Base-by-base conservation (phyloP, 129 eudicot species). In the Tanacetum coccineum region DNA sequence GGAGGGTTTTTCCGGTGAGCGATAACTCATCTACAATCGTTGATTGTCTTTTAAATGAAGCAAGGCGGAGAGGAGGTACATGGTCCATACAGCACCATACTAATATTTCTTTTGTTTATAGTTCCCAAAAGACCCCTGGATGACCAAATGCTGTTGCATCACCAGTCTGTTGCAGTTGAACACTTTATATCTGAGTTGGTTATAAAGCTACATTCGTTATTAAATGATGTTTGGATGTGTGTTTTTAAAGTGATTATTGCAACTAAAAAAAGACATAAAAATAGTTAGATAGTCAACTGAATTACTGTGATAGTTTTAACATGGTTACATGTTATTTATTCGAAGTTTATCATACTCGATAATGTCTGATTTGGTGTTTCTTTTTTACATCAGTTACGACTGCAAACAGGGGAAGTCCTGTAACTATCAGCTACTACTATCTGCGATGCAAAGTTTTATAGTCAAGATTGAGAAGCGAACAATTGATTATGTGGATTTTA, bases 1-100 rank as follows among this genome's bases (percentile, higher is more conserved):
- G 98, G 80, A 87, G 95, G 78, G 98, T 93, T 19, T 93, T 93
- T 66, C 96, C 98, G 6, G 83, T 81, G 74, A 93, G 92, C 67
- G 78, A 93, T 81, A 76, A 78, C 76, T 93, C 98, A 72, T 86
- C 98, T 67, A 71, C 96, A 6, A 62, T 93, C 53, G 73, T 93
- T 57, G 92, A 93, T 67, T 89, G 96, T 80, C 92, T 88, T 20
- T 62, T 88, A 77, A 72, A 77, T 47, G 98, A 93, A 79, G 96
- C 95, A 50, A 80, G 78, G 70, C 70, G 64, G 53, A 86, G 75
- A 66, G 89, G 96, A 80, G 96, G 98, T 92, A 88, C 14, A 62
- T 72, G 28, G 63, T 69, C n/a, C 28, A 28, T 81, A 50, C 55
- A 36, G 45, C 15, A 55, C 62, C 28, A n/a, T 62, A 32, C 64